A percentile compares a stretch with the other conserved stretches of the same genome.
These are phyloP conservation scores for Rutstroemia sp. DNA, from an alignment of 2,329 filamentous ascomycete species.

Conservation along the genomic window DNA sequence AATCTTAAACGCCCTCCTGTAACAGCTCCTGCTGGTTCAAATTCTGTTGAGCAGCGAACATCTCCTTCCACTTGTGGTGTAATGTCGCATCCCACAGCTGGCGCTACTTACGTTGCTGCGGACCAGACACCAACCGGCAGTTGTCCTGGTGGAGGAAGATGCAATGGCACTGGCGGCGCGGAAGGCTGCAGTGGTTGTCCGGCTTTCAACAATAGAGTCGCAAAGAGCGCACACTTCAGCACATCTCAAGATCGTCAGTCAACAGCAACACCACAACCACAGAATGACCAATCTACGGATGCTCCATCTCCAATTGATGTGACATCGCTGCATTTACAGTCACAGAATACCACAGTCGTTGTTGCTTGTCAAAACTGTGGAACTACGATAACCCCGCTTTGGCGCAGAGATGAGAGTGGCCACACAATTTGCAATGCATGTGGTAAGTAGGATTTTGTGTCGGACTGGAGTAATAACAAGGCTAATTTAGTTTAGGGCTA, in stretches of 20 bases:
- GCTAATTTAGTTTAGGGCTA: slow-evolving; percentile 51
- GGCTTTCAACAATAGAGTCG: slow-evolving; percentile 92
- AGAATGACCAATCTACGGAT: slow-evolving; percentile 25
- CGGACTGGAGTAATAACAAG: background rate
- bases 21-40: slow-evolving; percentile 27
- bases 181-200: slow-evolving; percentile 94
- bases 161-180: slow-evolving; percentile 92
- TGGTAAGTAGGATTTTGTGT: slow-evolving; percentile 51
- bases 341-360: slow-evolving; percentile 50
- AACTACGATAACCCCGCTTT: slow-evolving; percentile 92
- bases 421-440: slow-evolving; percentile 99
- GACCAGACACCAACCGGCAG: slow-evolving; percentile 74
- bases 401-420: slow-evolving; percentile 87
- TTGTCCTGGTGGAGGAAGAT: slow-evolving; percentile 88
- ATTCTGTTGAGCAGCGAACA: slow-evolving; percentile 20
- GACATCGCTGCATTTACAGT: slow-evolving; percentile 37
- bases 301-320: slow-evolving; percentile 41
- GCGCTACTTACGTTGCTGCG: slow-evolving; percentile 68
- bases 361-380: slow-evolving; percentile 96
- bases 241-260: slow-evolving; percentile 32
- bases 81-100: slow-evolving; percentile 31
- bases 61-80: slow-evolving; percentile 29
- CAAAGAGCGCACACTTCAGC: slow-evolving; percentile 72
- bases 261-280: slow-evolving; percentile 18
- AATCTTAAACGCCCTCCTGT: slow-evolving; percentile 74